Evolutionary conservation across 1,284 basidiomycete species (phyloP).

Genomic region (Apiotrichum gracile): DNA sequence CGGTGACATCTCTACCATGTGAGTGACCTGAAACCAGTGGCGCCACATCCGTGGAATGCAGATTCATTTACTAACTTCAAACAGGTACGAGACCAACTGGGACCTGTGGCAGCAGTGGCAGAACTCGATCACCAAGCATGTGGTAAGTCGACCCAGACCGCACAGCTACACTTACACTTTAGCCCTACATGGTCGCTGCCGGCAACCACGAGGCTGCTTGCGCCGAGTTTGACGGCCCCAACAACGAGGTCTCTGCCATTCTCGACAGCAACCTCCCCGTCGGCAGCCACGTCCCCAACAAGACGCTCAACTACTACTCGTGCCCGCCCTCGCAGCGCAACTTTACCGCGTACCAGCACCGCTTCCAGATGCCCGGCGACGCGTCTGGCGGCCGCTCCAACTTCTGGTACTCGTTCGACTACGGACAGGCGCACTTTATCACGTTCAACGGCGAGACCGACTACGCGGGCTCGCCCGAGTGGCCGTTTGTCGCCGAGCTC

Average conservation of each 20-base stretch:
- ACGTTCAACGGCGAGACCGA: slow-evolving; percentile 24
- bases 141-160: no score
- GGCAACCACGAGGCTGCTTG: slow-evolving; percentile 24
- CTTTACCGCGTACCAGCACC: slow-evolving; percentile 29
- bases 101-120: slow-evolving; percentile 44
- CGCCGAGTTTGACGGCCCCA: slow-evolving; percentile 26
- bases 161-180: no score
- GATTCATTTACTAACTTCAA: no score
- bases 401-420: slow-evolving; percentile 34
- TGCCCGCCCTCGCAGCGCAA: slow-evolving; percentile 23
- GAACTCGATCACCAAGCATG: slow-evolving; percentile 27
- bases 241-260: slow-evolving; percentile 14
- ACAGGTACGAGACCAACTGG: slow-evolving; percentile 39
- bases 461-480: slow-evolving; percentile 21
- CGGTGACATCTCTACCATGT: slow-evolving; percentile 24
- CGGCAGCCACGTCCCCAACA: not conserved
- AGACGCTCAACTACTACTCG: slow-evolving; percentile 22
- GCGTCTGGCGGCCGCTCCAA: slow-evolving; percentile 15
- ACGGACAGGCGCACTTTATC: slow-evolving; percentile 25
- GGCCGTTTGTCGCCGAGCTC: slow-evolving; percentile 22
- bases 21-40: no score
- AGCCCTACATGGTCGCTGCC: slow-evolving; percentile 25
- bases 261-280: slow-evolving; percentile 17
- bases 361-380: slow-evolving; percentile 32
- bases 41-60: no score